Conservation (phyloP, 345 rosid genomes). For the Nasturtium officinale region DNA sequence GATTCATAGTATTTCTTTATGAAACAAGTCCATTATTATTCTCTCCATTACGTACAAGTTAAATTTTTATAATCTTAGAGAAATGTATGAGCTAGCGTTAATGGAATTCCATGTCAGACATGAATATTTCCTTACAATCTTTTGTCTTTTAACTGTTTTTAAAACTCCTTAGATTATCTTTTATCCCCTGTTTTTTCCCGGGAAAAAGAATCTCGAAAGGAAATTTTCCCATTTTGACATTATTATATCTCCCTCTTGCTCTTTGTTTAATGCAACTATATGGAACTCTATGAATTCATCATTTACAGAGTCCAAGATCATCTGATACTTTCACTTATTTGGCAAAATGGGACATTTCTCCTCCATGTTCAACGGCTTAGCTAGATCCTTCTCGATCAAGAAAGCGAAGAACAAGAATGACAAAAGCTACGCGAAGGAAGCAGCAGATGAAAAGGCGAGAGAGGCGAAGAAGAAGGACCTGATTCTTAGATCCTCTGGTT, state of each 20-base stretch:
- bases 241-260: constrained; percentile 42
- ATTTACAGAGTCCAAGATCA: constrained; percentile 21
- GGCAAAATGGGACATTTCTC: constrained; percentile 71
- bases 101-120: constrained; percentile 42
- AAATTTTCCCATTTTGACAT: constrained; percentile 31
- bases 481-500: constrained; percentile 76
- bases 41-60: constrained; percentile 1
- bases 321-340: constrained; percentile 1
- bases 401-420: constrained; percentile 54
- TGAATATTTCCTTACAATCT: constrained; percentile 43
- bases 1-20: neutral
- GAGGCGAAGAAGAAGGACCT: constrained; percentile 78
- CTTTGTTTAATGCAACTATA: constrained; percentile 36
- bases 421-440: constrained; percentile 57
- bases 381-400: constrained; percentile 54
- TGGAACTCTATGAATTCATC: constrained; percentile 10
- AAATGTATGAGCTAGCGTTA: constrained; percentile 33
- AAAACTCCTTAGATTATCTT: constrained; percentile 23
- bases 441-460: constrained; percentile 69
- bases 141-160: constrained; percentile 41
- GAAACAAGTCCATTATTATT: neutral
- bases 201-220: constrained; percentile 38
- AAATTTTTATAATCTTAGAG: neutral
- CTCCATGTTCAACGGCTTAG: constrained; percentile 80
- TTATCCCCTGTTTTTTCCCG: constrained; percentile 39